Evolutionary conservation across 2,329 filamentous ascomycete species (phyloP).

Genomic region (Colletotrichum sp.): DNA sequence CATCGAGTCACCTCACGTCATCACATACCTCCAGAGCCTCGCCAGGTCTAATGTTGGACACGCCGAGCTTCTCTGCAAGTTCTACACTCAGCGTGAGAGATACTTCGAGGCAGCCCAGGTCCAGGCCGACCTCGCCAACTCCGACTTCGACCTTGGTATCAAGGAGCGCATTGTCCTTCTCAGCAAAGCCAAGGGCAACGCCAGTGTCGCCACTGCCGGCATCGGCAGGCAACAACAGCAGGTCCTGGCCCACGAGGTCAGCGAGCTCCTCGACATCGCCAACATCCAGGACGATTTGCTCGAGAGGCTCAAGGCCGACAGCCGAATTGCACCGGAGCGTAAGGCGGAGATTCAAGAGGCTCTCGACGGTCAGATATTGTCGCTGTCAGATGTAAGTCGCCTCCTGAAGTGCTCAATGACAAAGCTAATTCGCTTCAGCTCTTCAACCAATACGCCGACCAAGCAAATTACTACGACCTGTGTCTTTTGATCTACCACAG

Average conservation of each 20-base stretch:
- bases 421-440: conserved; percentile 57
- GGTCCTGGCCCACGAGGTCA: conserved; percentile 82
- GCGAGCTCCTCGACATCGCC: conserved; percentile 86
- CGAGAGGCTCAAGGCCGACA: conserved; percentile 76
- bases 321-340: conserved; percentile 68
- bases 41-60: conserved; percentile 75
- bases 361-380: conserved; percentile 79
- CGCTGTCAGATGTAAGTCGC: conserved; percentile 73
- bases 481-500: conserved; percentile 91
- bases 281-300: conserved; percentile 94
- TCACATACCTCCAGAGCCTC: conserved; percentile 82
- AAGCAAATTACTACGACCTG: conserved; percentile 91
- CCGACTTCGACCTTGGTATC: conserved; percentile 79
- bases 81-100: conserved; percentile 82
- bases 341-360: conserved; percentile 67
- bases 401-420: neutral
- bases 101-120: conserved; percentile 90
- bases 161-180: conserved; percentile 89
- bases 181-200: conserved; percentile 89
- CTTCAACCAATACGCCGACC: conserved; percentile 92
- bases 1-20: conserved; percentile 83
- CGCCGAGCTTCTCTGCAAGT: conserved; percentile 91
- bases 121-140: conserved; percentile 82
- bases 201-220: conserved; percentile 80
- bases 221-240: conserved; percentile 83